Conservation (phyloP, 768 basidiomycete genomes). For the Pleurotus tuoliensis region DNA sequence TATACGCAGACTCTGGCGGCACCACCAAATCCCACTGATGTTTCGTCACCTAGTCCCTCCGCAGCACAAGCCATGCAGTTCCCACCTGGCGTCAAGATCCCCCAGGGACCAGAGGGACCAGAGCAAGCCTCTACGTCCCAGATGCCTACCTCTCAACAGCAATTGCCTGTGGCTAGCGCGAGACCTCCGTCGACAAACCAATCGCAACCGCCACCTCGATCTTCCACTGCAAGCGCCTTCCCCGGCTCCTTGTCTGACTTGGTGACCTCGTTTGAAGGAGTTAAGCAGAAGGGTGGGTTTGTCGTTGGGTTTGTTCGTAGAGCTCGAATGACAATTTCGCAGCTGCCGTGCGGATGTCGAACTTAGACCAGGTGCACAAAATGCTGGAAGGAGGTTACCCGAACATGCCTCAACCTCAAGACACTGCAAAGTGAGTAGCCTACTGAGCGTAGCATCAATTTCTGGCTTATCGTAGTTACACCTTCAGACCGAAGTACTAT, state of each 20-base stretch:
- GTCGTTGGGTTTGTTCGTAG: neutral
- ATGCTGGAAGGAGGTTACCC: conserved; percentile 90
- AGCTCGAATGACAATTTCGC: conserved; percentile 1
- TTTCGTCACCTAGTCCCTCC: conserved; percentile 20
- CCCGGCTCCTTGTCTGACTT: conserved; percentile 89
- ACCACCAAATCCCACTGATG: conserved; percentile 7
- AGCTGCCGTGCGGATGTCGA: conserved; percentile 82
- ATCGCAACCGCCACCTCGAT: conserved; percentile 39
- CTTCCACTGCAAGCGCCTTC: conserved; percentile 41
- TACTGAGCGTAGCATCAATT: neutral
- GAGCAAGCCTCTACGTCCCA: conserved; percentile 10
- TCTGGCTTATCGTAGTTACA: conserved; percentile 10
- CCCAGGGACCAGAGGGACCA: conserved; percentile 20
- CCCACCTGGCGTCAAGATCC: conserved; percentile 66
- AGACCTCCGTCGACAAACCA: conserved; percentile 47
- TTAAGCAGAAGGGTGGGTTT: conserved; percentile 87
- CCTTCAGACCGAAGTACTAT: conserved; percentile 88
- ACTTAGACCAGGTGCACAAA: conserved; percentile 87
- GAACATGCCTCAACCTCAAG: conserved; percentile 86
- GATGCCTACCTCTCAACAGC: conserved; percentile 29
- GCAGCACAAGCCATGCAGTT: conserved; percentile 34
- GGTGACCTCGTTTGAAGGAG: conserved; percentile 90
- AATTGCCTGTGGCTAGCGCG: conserved; percentile 32
- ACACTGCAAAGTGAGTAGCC: conserved; percentile 82
- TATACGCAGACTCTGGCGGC: conserved; percentile 10